These are phyloP conservation scores for Solanum dulcamara DNA, from an alignment of 257 asterid species.

Conservation along the genomic window DNA sequence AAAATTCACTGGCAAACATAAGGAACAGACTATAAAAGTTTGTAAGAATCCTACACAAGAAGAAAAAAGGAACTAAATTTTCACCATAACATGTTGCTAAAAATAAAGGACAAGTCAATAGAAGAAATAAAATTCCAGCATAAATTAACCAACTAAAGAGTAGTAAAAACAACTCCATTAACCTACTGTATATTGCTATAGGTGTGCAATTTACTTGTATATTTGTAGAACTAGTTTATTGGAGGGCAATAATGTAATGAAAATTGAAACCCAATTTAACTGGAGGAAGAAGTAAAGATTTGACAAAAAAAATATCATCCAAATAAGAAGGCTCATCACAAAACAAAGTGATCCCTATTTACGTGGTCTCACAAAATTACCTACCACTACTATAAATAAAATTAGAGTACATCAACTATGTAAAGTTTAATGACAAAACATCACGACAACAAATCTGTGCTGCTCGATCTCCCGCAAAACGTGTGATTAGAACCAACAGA, in stretches of 20 bases:
- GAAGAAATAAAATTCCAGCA: background rate
- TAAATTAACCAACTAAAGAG: background rate
- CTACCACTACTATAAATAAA: background rate
- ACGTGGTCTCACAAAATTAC: background rate
- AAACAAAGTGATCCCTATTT: background rate
- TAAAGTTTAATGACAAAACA: background rate
- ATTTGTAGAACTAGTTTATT: too few species aligned
- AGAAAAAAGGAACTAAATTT: background rate
- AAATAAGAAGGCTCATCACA: background rate
- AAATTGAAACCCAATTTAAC: background rate
- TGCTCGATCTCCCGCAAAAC: background rate
- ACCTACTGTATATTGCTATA: too few species aligned
- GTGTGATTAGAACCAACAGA: conserved; percentile 27
- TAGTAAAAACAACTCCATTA: background rate
- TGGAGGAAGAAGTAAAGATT: background rate
- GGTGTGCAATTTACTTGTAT: too few species aligned
- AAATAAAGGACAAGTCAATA: background rate
- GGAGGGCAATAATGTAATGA: background rate
- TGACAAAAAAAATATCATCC: background rate
- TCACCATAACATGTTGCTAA: background rate
- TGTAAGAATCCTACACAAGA: background rate
- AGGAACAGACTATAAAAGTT: background rate
- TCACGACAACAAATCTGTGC: background rate
- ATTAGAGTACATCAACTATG: background rate
- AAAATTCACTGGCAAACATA: background rate